phyloP scores from a whole-genome alignment of 768 basidiomycete genomes.

The Termitomyces sp. region DNA sequence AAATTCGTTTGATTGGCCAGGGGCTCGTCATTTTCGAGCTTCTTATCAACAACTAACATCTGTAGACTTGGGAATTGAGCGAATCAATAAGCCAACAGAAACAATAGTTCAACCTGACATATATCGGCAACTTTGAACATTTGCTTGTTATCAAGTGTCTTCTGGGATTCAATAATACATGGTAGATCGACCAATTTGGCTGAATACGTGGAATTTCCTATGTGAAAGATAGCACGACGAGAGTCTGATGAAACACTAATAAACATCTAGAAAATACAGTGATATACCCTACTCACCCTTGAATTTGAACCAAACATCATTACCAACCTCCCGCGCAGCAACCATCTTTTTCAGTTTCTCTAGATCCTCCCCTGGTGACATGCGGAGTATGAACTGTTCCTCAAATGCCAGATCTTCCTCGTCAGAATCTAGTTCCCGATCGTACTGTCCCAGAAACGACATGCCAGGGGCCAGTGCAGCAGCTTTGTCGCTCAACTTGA shows the following conservation, averaged over 20 bases:
- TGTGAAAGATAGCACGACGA: slow-evolving; percentile 83
- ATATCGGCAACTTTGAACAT: slow-evolving; percentile 99
- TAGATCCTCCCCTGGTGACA: slow-evolving; percentile 81
- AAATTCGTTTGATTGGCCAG: slow-evolving; percentile 59
- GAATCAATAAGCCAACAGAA: neutral
- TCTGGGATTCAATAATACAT: slow-evolving; percentile 90
- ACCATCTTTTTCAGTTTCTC: slow-evolving; percentile 81
- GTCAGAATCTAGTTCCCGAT: slow-evolving; percentile 92
- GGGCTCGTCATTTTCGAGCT: slow-evolving; percentile 64
- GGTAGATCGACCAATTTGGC: slow-evolving; percentile 96
- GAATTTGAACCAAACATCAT: slow-evolving; percentile 97
- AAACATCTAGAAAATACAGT: neutral
- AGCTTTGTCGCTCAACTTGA: slow-evolving; percentile 82
- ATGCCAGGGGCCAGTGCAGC: slow-evolving; percentile 77
- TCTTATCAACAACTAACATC: slow-evolving; percentile 91
- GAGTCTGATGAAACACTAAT: slow-evolving; percentile 54
- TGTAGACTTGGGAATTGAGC: slow-evolving; percentile 22
- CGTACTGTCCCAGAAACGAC: slow-evolving; percentile 88
- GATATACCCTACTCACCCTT: slow-evolving; percentile 52
- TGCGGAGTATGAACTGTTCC: slow-evolving; percentile 91
- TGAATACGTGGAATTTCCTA: slow-evolving; percentile 73
- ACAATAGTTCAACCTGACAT: slow-evolving; percentile 64
- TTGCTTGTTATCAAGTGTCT: slow-evolving; percentile 92
- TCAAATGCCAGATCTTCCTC: slow-evolving; percentile 94
- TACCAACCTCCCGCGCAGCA: slow-evolving; percentile 64